These are phyloP conservation scores for Claviceps sp. DNA, from an alignment of 2,329 filamentous ascomycete genomes.

Conservation along the genomic window DNA sequence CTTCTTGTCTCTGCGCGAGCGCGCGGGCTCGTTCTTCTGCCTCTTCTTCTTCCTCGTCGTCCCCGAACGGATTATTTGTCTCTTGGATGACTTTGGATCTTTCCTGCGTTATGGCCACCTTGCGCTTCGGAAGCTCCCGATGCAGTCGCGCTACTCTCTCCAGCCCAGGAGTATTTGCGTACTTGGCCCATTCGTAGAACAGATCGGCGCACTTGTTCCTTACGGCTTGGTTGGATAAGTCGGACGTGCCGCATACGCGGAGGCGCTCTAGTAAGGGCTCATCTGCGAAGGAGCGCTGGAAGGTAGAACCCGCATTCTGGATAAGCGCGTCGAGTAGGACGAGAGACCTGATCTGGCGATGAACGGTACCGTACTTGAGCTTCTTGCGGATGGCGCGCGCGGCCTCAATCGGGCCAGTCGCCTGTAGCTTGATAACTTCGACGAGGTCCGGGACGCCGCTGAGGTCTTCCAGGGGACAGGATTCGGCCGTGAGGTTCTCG, in stretches of 20 bases:
- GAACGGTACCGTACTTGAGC: slow-evolving; percentile 93
- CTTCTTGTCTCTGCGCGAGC: slow-evolving; percentile 12
- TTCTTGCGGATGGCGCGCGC: slow-evolving; percentile 92
- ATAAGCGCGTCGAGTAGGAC: slow-evolving; percentile 85
- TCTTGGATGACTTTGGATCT: slow-evolving; percentile 75
- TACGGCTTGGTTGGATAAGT: slow-evolving; percentile 75
- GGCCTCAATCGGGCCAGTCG: slow-evolving; percentile 74
- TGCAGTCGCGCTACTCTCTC: slow-evolving; percentile 70
- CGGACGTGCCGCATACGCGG: slow-evolving; percentile 72
- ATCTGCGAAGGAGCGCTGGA: slow-evolving; percentile 78
- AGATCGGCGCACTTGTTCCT: slow-evolving; percentile 75
- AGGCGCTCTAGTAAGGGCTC: slow-evolving; percentile 85
- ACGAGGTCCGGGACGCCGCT: slow-evolving; percentile 88
- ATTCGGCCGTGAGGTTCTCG: slow-evolving; percentile 78
- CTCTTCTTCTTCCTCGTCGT: slow-evolving; percentile 52
- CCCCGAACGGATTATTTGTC: slow-evolving; percentile 59
- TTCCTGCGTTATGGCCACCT: slow-evolving; percentile 61
- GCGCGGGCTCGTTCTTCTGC: slow-evolving; percentile 27
- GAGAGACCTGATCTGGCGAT: slow-evolving; percentile 79
- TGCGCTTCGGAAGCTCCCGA: slow-evolving; percentile 48
- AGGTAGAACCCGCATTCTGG: slow-evolving; percentile 79
- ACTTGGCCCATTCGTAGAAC: slow-evolving; percentile 80
- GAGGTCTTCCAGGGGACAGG: slow-evolving; percentile 81
- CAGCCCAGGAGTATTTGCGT: slow-evolving; percentile 68
- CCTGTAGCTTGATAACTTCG: slow-evolving; percentile 83